phyloP scores from a whole-genome alignment of 768 basidiomycete genomes.

The Amanita rubescens region DNA sequence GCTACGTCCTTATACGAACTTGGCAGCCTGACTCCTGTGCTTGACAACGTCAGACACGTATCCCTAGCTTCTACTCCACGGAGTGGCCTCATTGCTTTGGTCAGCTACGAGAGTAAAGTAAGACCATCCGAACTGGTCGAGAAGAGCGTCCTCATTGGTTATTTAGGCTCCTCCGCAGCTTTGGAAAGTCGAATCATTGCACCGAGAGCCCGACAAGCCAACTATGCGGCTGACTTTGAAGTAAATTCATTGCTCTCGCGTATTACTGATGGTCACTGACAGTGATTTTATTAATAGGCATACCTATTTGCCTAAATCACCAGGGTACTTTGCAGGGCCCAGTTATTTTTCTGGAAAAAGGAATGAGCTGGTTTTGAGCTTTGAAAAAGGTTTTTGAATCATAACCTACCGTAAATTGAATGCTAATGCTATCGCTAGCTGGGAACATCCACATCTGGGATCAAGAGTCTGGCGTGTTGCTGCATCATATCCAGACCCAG shows the following conservation, averaged over 20 bases:
- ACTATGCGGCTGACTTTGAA: conserved; percentile 33
- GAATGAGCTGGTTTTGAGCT: conserved; percentile 72
- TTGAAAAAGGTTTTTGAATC: conserved; percentile 52
- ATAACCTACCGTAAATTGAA: not conserved
- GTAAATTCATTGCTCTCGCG: conserved; percentile 17
- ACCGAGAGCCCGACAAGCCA: conserved; percentile 31
- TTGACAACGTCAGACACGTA: conserved; percentile 68
- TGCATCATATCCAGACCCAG: conserved; percentile 64
- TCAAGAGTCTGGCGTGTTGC: conserved; percentile 63
- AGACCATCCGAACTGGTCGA: not conserved
- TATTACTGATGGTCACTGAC: conserved; percentile 4
- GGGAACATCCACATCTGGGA: conserved; percentile 88
- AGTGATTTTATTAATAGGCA: conserved; percentile 35
- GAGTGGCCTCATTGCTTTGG: conserved; percentile 50
- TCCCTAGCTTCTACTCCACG: conserved; percentile 45
- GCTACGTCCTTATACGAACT: conserved; percentile 4
- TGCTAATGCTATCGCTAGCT: conserved; percentile 29
- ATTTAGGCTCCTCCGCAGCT: conserved; percentile 66
- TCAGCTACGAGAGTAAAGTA: conserved; percentile 72
- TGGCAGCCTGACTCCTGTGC: conserved; percentile 58
- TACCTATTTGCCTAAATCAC: conserved; percentile 63
- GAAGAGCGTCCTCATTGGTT: not conserved
- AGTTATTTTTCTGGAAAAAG: conserved; percentile 79
- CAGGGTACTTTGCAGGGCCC: conserved; percentile 71
- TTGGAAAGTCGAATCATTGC: conserved; percentile 63